Evolutionary conservation across 2,329 filamentous ascomycete species (phyloP).

Genomic region (Talaromyces sp.): DNA sequence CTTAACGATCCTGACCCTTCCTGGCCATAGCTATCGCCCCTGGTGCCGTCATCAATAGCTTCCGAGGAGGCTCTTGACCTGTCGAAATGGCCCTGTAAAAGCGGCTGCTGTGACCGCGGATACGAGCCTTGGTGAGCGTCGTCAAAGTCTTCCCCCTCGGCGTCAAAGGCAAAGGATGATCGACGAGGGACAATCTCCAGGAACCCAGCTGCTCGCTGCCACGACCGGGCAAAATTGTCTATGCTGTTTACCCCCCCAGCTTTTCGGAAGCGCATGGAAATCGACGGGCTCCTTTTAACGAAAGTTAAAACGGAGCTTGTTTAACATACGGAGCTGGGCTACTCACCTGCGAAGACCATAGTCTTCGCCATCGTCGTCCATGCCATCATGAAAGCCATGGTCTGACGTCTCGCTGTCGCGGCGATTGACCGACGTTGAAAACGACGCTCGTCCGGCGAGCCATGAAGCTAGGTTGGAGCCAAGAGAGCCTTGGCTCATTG

Average conservation of each 20-base stretch:
- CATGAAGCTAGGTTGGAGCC: constrained; percentile 10
- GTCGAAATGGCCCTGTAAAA: constrained; percentile 2
- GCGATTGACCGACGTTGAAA: constrained; percentile 5
- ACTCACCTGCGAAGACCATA: constrained; percentile 15
- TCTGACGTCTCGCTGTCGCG: neutral
- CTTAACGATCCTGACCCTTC: neutral
- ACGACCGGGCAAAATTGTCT: constrained; percentile 86
- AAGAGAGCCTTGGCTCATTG: constrained; percentile 12
- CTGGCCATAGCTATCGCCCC: neutral
- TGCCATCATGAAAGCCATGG: neutral
- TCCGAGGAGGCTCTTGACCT: constrained; percentile 6
- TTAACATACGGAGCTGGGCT: neutral
- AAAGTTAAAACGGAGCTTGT: neutral
- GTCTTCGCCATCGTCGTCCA: constrained; percentile 10
- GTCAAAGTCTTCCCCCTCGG: constrained; percentile 46
- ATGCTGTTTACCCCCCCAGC: constrained; percentile 91
- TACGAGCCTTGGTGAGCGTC: constrained; percentile 17
- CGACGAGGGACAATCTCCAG: constrained; percentile 78
- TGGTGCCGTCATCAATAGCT: neutral
- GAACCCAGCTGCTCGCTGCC: constrained; percentile 86
- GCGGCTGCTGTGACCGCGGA: constrained; percentile 3
- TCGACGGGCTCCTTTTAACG: constrained; percentile 29
- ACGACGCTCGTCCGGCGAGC: constrained; percentile 9
- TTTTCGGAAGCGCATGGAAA: constrained; percentile 51
- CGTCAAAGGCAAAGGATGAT: constrained; percentile 61